Base-by-base conservation (phyloP, 805 yeast species). In the Candida golubevii region DNA sequence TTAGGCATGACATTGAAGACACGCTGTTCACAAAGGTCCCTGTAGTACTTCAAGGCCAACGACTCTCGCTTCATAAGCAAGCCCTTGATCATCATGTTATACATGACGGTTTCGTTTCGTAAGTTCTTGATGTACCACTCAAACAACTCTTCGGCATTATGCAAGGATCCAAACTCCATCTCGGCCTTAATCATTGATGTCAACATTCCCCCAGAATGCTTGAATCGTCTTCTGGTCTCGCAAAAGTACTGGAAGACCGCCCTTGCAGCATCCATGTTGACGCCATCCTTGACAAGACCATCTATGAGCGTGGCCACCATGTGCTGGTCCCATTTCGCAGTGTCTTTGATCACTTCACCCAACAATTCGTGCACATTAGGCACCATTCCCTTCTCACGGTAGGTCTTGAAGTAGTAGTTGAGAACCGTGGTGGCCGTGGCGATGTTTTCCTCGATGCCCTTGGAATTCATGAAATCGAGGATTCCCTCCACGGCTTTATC, bases 401-500 rank as follows among this genome's bases (percentile, higher is more conserved):
- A 65, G 31, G 63, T 45, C 56, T 78, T 79, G 63, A 82, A 69
- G 50, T 74, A 67, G 41, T 73, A 61, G 54, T 82, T 81, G 42
- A 83, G 69, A 23, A 82, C 63, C 31, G 77, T 73, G 4, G 89
- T 75, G 61, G 78, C 78, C 2, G 90, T 82, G 13, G 79, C 79
- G 37, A 79, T 69, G 57, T 81, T 86, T 26, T 84, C 83, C 32
- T 67, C 55, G 23, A 82, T 60, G 3, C 64, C 58, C 26, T 65
- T 46, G 29, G 58, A 59, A 33, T 56, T 58, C 78, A 82, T 74
- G 46, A 66, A 65, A 30, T 71, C 47, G 26, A 67, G 65, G 35
- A 83, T 60, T 11, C 78, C 66, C n/a, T 66, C 69, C n/a, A 67
- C 66, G 4, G 83, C 83, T 38, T 68, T 67, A 28, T 66, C 70